Conservation (phyloP, 306 rosid genomes). For the Biancaea sappan region DNA sequence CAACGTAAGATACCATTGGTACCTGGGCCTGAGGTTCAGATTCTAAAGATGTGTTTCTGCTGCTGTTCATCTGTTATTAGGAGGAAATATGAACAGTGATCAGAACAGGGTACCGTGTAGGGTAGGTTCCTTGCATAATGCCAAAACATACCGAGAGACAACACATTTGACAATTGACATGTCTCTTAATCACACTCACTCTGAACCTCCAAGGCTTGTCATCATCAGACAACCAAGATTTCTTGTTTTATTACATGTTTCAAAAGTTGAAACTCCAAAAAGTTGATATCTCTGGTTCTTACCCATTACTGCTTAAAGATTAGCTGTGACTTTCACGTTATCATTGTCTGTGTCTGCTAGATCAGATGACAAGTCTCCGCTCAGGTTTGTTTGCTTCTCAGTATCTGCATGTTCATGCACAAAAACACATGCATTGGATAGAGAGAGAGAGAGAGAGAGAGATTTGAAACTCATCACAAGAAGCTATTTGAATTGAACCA, state of each 20-base stretch:
- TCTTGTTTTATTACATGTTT: conserved; percentile 28
- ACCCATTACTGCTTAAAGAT: conserved; percentile 33
- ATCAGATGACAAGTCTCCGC: conserved; percentile 13
- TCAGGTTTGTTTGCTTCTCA: conserved; percentile 29
- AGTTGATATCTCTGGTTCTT: not conserved
- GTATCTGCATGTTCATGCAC: conserved; percentile 34
- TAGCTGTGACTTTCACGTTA: conserved; percentile 29
- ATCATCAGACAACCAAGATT: conserved; percentile 37
- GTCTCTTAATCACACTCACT: conserved; percentile 18
- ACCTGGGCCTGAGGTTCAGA: not conserved
- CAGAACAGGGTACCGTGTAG: conserved; percentile 19
- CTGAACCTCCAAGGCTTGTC: conserved; percentile 39
- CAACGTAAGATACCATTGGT: not conserved
- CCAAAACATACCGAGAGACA: conserved; percentile 36
- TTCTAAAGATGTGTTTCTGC: too few species aligned
- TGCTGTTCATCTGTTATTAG: conserved; percentile 25
- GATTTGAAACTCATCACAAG: conserved; percentile 31
- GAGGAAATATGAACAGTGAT: conserved; percentile 26
- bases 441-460: not conserved
- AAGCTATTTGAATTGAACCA: conserved; percentile 36
- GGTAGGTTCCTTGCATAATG: conserved; percentile 15
- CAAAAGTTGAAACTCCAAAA: conserved; percentile 13
- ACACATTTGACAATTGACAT: conserved; percentile 43
- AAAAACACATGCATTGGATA: not conserved
- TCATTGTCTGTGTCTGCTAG: conserved; percentile 31